phyloP scores from a whole-genome alignment of 2,329 filamentous ascomycete species.

The Venturia pyrina region DNA sequence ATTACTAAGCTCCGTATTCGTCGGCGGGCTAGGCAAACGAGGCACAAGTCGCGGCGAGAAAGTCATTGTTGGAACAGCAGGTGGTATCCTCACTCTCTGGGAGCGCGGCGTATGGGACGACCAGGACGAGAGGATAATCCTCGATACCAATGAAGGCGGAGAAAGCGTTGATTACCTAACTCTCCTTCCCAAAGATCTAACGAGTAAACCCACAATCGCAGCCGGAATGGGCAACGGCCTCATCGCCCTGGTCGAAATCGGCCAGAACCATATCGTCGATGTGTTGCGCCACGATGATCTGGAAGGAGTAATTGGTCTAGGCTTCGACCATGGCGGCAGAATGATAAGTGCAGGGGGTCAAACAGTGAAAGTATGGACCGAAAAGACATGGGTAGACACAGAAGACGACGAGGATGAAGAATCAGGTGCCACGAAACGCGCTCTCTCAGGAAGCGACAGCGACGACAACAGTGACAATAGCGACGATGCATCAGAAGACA shows the following conservation, averaged over 20 bases:
- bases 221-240: constrained; percentile 75
- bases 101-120: constrained; percentile 93
- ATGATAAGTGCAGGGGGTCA: constrained; percentile 84
- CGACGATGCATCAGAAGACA: constrained; percentile 32
- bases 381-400: constrained; percentile 38
- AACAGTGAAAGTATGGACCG: constrained; percentile 82
- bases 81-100: constrained; percentile 83
- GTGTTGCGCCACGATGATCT: constrained; percentile 71
- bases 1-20: constrained; percentile 68
- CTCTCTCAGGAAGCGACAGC: constrained; percentile 17
- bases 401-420: constrained; percentile 33
- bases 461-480: constrained; percentile 38
- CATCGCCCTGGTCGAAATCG: constrained; percentile 67
- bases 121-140: constrained; percentile 77
- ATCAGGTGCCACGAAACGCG: constrained; percentile 22
- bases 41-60: constrained; percentile 62
- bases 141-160: constrained; percentile 51
- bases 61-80: constrained; percentile 66
- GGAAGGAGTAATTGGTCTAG: constrained; percentile 72
- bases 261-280: constrained; percentile 58
- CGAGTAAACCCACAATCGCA: constrained; percentile 59
- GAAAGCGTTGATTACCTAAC: constrained; percentile 76
- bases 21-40: constrained; percentile 64
- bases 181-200: constrained; percentile 58
- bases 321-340: constrained; percentile 74